Base-by-base conservation (phyloP, 257 asterid genomes). In the Ophiorrhiza pumila region DNA sequence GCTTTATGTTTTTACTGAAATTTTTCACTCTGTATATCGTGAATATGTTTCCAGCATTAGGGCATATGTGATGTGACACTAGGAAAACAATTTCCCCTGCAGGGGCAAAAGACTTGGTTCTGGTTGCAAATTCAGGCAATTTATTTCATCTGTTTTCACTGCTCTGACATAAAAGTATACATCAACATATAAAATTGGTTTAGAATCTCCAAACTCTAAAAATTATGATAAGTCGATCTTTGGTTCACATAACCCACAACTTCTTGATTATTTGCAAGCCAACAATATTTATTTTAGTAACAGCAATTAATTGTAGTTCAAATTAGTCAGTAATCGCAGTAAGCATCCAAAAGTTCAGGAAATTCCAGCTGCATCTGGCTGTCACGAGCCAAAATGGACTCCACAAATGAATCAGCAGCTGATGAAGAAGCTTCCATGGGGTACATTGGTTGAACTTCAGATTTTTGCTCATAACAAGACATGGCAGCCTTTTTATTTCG, bases 331-430 rank as follows among this genome's bases (percentile, higher is more conserved):
- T 82, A 87, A 65, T 84, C 88, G 50, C 74, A 83, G 64, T 68
- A 82, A 22, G 80, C 96, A 73, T 78, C 85, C 52, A 85, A 80
- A 76, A 89, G 65, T 42, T 73, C 71, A 68, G 96, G 94, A 85
- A 89, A 91, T 71, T 81, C 91, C 70, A 81, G 81, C 69, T 81
- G 76, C 91, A 89, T 91, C 76, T 91, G 86, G 41, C 72, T 77
- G 69, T 93, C 96, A 68, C 81, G 87, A 69, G 96, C 96, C 87
- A 93, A 75, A 60, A 95, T 88, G 7, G 83, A 83, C 14, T 92
- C 94, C 80, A 95, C 96, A 49, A 95, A 91, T 3, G 91, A 88
- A 75, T 84, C 93, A 18, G 77, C 85, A 57, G 79, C 76, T 41
- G 80, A 69, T 5, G 85, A 66, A 32, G 62, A 62, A 47, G 75